phyloP scores from a whole-genome alignment of 345 rosid genomes.

The Pistacia vera region DNA sequence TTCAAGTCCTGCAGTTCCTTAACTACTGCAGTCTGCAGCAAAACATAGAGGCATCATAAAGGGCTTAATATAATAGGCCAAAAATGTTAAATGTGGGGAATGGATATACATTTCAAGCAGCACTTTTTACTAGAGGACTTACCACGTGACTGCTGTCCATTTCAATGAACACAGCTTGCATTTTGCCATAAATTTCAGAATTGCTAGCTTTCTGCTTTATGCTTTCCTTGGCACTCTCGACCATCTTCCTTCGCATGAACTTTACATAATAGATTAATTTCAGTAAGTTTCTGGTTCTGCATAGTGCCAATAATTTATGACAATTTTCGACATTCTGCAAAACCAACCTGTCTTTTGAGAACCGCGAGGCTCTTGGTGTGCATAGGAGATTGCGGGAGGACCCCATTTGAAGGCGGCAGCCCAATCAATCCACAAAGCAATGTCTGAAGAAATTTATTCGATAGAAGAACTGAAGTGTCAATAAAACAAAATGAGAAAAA shows the following conservation, averaged over 20 bases:
- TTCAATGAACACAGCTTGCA: constrained; percentile 72
- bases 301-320: not conserved
- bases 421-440: constrained; percentile 83
- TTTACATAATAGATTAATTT: constrained; percentile 21
- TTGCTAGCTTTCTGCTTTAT: constrained; percentile 56
- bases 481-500: not conserved
- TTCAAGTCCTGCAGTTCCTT: constrained; percentile 71
- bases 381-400: constrained; percentile 96
- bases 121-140: constrained; percentile 26
- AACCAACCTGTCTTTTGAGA: constrained; percentile 63
- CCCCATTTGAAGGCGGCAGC: constrained; percentile 86
- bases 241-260: constrained; percentile 72
- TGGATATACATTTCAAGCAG: not conserved
- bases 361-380: constrained; percentile 88
- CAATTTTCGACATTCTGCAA: not conserved
- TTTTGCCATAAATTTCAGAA: constrained; percentile 62
- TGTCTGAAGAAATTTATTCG: constrained; percentile 43
- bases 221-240: constrained; percentile 73
- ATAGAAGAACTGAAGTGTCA: not conserved
- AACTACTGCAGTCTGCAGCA: constrained; percentile 41
- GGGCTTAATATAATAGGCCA: not conserved
- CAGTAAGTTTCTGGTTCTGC: constrained; percentile 9
- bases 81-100: not conserved
- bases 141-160: constrained; percentile 57
- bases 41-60: not conserved